Percentiles rank a stretch among this genome's conserved stretches.
phyloP scores from a whole-genome alignment of 257 asterid genomes.

The Solanum pennellii region DNA sequence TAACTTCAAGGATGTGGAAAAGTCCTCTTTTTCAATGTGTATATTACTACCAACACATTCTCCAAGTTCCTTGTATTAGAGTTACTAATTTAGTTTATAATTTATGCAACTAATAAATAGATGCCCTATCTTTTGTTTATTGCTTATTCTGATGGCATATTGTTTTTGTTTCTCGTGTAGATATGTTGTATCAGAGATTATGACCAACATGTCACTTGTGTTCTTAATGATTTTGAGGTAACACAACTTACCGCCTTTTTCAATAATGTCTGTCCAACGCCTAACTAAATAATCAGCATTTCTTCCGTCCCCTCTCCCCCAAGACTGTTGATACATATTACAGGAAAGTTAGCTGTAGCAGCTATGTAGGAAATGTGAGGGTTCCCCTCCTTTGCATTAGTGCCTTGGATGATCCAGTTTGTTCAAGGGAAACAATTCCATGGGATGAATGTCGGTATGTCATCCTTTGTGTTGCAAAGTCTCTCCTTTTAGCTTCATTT shows the following conservation, averaged over 20 bases:
- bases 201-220: conserved; percentile 63
- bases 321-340: conserved; percentile 88
- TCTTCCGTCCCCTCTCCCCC: not conserved
- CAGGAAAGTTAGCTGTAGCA: conserved; percentile 60
- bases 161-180: conserved; percentile 17
- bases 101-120: not conserved
- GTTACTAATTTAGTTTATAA: not conserved
- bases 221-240: conserved; percentile 72
- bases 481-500: not conserved
- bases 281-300: not conserved
- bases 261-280: not conserved
- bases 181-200: conserved; percentile 65
- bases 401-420: conserved; percentile 84
- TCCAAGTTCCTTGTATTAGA: not conserved
- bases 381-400: conserved; percentile 87
- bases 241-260: not conserved
- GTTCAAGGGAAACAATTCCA: conserved; percentile 87
- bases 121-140: not conserved
- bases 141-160: not conserved
- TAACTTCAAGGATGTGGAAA: not conserved
- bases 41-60: not conserved
- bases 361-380: conserved; percentile 52
- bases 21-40: not conserved
- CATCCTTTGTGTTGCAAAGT: not conserved
- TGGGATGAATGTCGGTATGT: conserved; percentile 80